Conservation (phyloP, 768 basidiomycete genomes). For the Exidia glandulosa region DNA sequence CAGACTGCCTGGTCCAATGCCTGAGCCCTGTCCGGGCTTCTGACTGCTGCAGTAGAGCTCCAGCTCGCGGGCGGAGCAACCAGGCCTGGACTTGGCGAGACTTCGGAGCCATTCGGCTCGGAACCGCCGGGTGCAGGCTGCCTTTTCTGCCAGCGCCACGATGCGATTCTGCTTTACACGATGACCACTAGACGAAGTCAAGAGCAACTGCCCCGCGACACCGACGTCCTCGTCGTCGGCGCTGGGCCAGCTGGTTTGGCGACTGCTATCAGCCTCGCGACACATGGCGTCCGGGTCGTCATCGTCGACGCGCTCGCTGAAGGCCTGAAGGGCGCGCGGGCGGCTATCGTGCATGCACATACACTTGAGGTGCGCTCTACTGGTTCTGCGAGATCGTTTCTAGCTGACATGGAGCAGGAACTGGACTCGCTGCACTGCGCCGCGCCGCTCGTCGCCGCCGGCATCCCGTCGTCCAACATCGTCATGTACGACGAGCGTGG, state of each 20-base stretch:
- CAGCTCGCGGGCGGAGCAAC: no score
- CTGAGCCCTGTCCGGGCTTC: no score
- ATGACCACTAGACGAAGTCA: not conserved
- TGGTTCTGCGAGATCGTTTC: slow-evolving; percentile 1
- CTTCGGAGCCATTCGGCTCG: no score
- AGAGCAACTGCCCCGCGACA: slow-evolving; percentile 18
- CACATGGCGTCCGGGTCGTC: slow-evolving; percentile 33
- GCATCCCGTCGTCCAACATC: slow-evolving; percentile 10
- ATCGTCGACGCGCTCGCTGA: slow-evolving; percentile 29
- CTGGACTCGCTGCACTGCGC: slow-evolving; percentile 35
- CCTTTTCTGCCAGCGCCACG: no score
- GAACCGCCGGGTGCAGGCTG: no score
- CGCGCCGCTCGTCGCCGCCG: slow-evolving; percentile 25
- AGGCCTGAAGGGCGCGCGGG: slow-evolving; percentile 31
- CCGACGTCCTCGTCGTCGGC: slow-evolving; percentile 38
- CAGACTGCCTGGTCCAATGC: no score
- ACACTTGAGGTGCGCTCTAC: slow-evolving; percentile 34
- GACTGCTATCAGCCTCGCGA: slow-evolving; percentile 32
- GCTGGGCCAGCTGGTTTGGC: slow-evolving; percentile 40
- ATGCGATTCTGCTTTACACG: no score
- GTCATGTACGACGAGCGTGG: slow-evolving; percentile 6
- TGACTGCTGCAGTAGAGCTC: no score
- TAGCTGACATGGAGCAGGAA: slow-evolving; percentile 29
- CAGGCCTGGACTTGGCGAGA: no score
- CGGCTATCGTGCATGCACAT: slow-evolving; percentile 37